Percentiles rank a stretch among this genome's conserved stretches.
Evolutionary conservation across 2,329 filamentous ascomycete genomes (phyloP).

Genomic region (Oidium heveae): DNA sequence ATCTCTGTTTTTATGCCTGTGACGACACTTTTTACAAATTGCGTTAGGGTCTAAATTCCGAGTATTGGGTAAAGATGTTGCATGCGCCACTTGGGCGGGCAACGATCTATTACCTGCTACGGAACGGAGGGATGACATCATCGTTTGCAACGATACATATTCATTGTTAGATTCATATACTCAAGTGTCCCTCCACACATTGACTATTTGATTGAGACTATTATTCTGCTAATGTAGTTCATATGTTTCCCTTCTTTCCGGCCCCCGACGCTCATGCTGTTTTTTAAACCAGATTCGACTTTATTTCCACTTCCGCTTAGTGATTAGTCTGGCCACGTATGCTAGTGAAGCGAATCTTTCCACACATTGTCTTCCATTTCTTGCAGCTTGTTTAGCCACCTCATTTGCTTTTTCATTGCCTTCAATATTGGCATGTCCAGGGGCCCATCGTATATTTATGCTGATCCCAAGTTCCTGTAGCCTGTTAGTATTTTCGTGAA

Average conservation of each 20-base stretch:
- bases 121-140: not conserved
- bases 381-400: not conserved
- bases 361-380: not conserved
- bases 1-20: not conserved
- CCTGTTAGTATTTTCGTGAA: not conserved
- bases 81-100: not conserved
- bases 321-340: not conserved
- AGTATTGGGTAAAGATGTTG: not conserved
- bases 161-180: not conserved
- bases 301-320: not conserved
- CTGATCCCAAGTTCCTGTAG: not conserved
- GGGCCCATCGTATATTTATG: not conserved
- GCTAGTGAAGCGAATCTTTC: not conserved
- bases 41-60: not conserved
- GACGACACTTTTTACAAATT: not conserved
- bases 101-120: not conserved
- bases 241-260: not conserved
- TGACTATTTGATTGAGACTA: not conserved
- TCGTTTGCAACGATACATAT: not conserved
- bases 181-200: not conserved
- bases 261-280: not conserved
- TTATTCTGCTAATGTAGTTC: not conserved
- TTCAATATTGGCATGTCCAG: not conserved
- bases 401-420: not conserved
- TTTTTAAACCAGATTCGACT: not conserved